Evolutionary conservation across 2,329 filamentous ascomycete genomes (phyloP).

Genomic region (Trichoderma asperellum): DNA sequence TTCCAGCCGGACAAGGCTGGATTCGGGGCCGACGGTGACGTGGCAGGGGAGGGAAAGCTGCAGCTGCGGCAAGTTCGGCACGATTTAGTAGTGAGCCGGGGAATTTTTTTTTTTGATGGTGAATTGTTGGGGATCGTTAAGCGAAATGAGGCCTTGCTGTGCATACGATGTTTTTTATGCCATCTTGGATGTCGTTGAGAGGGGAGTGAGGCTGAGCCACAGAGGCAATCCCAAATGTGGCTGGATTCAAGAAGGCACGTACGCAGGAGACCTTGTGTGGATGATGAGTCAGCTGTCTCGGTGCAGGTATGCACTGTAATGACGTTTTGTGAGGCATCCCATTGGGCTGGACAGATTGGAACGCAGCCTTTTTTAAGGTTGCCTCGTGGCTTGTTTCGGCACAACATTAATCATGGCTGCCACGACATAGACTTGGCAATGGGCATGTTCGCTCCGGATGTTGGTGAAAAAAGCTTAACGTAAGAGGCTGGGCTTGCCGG

Average conservation of each 20-base stretch:
- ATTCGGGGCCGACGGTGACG: conserved; percentile 2
- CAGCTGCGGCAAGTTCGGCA: conserved; percentile 16
- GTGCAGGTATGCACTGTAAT: background rate
- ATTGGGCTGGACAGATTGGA: conserved; percentile 2
- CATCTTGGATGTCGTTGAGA: background rate
- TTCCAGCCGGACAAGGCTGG: background rate
- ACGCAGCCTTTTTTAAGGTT: conserved; percentile 3
- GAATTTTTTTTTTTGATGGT: background rate
- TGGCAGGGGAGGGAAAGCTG: background rate
- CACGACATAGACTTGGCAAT: background rate
- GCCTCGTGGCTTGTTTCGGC: background rate
- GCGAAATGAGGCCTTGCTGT: conserved; percentile 12
- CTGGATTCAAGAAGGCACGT: background rate
- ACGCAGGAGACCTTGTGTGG: background rate
- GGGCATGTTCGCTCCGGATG: background rate
- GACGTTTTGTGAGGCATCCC: conserved; percentile 14
- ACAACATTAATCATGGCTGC: background rate
- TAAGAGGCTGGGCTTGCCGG: background rate
- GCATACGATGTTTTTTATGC: background rate
- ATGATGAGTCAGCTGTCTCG: conserved; percentile 1
- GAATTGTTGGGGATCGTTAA: conserved; percentile 3
- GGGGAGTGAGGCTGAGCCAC: background rate
- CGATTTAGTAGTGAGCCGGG: background rate
- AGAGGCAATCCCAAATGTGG: background rate
- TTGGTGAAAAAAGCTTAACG: background rate